Conservation (phyloP, 495 filamentous ascomycete species). For the Clohesyomyces aquaticus region DNA sequence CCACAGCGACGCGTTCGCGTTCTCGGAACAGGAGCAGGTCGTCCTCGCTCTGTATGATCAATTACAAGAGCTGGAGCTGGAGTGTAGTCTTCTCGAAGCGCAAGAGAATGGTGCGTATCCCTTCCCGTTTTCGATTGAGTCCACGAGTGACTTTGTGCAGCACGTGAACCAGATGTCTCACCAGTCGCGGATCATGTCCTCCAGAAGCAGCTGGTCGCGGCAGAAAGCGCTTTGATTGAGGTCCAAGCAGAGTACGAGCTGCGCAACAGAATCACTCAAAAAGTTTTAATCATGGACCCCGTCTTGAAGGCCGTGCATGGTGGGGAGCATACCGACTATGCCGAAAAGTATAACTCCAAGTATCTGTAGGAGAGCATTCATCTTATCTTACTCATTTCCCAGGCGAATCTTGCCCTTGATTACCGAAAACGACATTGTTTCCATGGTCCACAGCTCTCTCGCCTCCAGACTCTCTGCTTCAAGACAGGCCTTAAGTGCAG, state of each 20-base stretch:
- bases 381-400: conserved; percentile 5
- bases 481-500: conserved; percentile 53
- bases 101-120: conserved; percentile 39
- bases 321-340: conserved; percentile 63
- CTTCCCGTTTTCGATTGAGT: conserved; percentile 3
- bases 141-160: conserved; percentile 18
- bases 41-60: conserved; percentile 70
- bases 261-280: conserved; percentile 66
- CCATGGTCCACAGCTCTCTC: conserved; percentile 62
- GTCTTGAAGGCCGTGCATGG: conserved; percentile 76
- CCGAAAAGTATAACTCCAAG: conserved; percentile 62
- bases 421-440: conserved; percentile 67
- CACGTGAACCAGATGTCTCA: conserved; percentile 31
- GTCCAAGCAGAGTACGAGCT: conserved; percentile 69
- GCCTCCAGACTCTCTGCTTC: conserved; percentile 55
- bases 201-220: conserved; percentile 56
- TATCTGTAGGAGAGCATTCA: not conserved
- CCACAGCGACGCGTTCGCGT: conserved; percentile 53
- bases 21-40: conserved; percentile 64
- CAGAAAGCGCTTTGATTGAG: conserved; percentile 68
- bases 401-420: conserved; percentile 69
- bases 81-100: conserved; percentile 68
- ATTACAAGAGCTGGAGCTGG: conserved; percentile 69
- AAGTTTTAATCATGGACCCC: conserved; percentile 69
- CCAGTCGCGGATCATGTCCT: conserved; percentile 33